These are phyloP conservation scores for Bassia scoparia DNA, from an alignment of 148 eudicot species.

Conservation along the genomic window DNA sequence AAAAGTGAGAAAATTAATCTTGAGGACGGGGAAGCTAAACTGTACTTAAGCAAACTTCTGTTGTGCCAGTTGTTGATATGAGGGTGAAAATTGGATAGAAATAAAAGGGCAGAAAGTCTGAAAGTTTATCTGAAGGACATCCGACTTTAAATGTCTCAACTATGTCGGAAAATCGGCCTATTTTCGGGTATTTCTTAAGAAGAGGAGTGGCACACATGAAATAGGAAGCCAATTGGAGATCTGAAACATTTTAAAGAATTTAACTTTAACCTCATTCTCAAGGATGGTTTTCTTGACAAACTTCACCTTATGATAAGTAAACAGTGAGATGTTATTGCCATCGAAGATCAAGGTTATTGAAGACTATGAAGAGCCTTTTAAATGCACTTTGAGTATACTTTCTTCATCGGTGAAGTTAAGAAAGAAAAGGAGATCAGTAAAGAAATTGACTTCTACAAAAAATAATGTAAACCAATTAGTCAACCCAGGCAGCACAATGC, in stretches of 20 bases:
- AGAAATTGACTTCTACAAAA: not conserved
- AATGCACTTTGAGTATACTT: slow-evolving; percentile 16
- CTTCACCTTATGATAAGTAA: slow-evolving; percentile 5
- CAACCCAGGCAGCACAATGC: not conserved
- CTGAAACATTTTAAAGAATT: slow-evolving; percentile 13
- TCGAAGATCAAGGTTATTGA: not conserved
- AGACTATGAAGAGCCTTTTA: not conserved
- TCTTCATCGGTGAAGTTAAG: not conserved
- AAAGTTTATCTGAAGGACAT: slow-evolving; percentile 12
- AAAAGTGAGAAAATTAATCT: too few relatives aligned
- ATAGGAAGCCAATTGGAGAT: not conserved
- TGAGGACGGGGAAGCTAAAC: not conserved
- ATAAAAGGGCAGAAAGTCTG: not conserved
- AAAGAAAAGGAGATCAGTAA: slow-evolving; percentile 18
- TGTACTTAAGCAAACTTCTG: not conserved
- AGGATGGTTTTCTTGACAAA: slow-evolving; percentile 3
- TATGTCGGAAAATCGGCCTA: slow-evolving; percentile 13
- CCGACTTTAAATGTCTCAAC: not conserved
- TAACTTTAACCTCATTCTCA: not conserved
- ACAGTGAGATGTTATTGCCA: slow-evolving; percentile 8
- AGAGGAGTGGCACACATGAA: slow-evolving; percentile 6
- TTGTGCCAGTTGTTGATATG: not conserved
- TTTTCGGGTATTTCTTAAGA: slow-evolving; percentile 1
- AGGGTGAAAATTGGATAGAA: not conserved
- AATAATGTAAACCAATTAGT: not conserved